Percentiles rank a stretch among this genome's conserved stretches.
phyloP scores from a whole-genome alignment of 169 alveolate species.

The Plasmodium gonderi region DNA sequence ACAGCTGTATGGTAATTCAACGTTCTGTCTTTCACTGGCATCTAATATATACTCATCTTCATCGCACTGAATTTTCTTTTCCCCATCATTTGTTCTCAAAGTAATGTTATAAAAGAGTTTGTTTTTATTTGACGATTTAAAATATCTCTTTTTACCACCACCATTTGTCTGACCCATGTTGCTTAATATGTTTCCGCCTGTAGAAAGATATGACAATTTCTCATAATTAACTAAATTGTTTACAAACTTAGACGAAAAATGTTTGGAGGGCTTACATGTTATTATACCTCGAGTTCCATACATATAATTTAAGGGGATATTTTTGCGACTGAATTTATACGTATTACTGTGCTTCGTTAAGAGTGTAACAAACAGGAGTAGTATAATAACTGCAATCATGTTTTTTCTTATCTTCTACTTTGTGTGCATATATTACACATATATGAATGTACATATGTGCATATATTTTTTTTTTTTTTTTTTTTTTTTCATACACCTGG shows the following conservation, averaged over 20 bases:
- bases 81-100: slow-evolving; percentile 81
- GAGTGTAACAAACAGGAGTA: neutral
- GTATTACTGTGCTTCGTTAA: slow-evolving; percentile 29
- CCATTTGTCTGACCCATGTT: neutral
- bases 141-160: slow-evolving; percentile 8
- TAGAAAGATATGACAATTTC: slow-evolving; percentile 4
- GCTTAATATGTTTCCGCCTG: neutral
- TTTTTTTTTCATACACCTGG: neutral
- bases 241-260: slow-evolving; percentile 3
- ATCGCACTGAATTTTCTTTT: slow-evolving; percentile 83
- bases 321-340: slow-evolving; percentile 15
- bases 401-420: neutral
- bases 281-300: slow-evolving; percentile 19
- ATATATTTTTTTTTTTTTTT: too few relatives aligned
- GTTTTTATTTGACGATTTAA: slow-evolving; percentile 7
- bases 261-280: slow-evolving; percentile 1
- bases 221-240: slow-evolving; percentile 8
- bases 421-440: too few relatives aligned
- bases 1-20: slow-evolving; percentile 91
- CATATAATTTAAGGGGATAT: slow-evolving; percentile 36
- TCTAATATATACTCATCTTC: slow-evolving; percentile 90
- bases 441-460: neutral
- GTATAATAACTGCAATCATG: slow-evolving; percentile 3
- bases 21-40: slow-evolving; percentile 88
- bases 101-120: slow-evolving; percentile 73